phyloP scores from a whole-genome alignment of 2,329 filamentous ascomycete genomes.

The Hymenoscyphus repandus region DNA sequence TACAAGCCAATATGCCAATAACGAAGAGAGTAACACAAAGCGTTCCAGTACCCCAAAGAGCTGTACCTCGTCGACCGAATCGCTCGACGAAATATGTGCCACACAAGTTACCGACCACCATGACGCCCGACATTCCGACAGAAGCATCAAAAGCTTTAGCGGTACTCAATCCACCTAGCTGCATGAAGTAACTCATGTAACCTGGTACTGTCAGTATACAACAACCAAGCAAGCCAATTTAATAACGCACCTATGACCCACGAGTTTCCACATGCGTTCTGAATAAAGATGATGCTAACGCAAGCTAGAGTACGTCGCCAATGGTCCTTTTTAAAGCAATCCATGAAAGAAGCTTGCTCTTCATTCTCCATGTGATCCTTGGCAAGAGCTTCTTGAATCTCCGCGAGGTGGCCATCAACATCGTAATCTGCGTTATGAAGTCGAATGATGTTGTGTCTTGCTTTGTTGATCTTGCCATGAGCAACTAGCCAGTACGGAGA shows the following conservation, averaged over 20 bases:
- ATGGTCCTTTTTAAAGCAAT: slow-evolving; percentile 5
- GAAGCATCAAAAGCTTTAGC: slow-evolving; percentile 32
- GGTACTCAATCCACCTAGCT: background rate
- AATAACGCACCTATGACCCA: slow-evolving; percentile 24
- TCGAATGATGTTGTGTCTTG: slow-evolving; percentile 28
- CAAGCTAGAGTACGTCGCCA: slow-evolving; percentile 20
- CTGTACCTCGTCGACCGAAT: slow-evolving; percentile 8
- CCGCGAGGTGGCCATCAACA: slow-evolving; percentile 30
- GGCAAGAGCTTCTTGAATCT: slow-evolving; percentile 27
- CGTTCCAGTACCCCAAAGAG: slow-evolving; percentile 28
- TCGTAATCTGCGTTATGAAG: slow-evolving; percentile 29
- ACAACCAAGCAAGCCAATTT: slow-evolving; percentile 12
- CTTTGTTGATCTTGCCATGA: slow-evolving; percentile 28
- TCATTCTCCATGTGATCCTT: slow-evolving; percentile 23
- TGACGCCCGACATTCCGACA: slow-evolving; percentile 33
- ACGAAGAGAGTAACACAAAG: slow-evolving; percentile 23
- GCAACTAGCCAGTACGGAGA: slow-evolving; percentile 32
- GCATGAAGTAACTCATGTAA: background rate
- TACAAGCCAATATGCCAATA: slow-evolving; percentile 8
- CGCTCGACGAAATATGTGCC: slow-evolving; percentile 14
- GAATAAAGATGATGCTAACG: slow-evolving; percentile 24
- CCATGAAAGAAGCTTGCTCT: slow-evolving; percentile 17
- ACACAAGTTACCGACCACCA: slow-evolving; percentile 31
- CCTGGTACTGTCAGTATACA: background rate
- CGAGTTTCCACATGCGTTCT: slow-evolving; percentile 24